phyloP scores from a whole-genome alignment of 768 basidiomycete species.

The Trametes elegans region DNA sequence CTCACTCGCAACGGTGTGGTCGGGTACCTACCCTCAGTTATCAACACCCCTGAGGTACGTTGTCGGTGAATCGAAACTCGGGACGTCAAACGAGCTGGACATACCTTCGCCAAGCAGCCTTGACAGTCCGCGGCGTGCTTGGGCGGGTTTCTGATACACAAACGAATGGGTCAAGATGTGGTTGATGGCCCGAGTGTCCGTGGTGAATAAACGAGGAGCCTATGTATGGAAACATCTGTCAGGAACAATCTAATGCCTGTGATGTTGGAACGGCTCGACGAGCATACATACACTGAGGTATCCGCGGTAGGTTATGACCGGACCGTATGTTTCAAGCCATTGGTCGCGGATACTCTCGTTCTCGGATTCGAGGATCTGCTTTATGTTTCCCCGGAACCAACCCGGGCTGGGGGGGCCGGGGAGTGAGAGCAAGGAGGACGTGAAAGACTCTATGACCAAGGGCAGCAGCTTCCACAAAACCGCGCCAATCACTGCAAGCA shows the following conservation, averaged over 20 bases:
- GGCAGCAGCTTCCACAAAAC: neutral
- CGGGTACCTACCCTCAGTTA: slow-evolving; percentile 35
- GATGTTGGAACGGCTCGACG: too few species aligned
- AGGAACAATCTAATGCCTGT: too few species aligned
- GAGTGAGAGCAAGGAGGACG: neutral
- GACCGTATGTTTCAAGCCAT: slow-evolving; percentile 1
- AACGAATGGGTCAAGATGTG: slow-evolving; percentile 62
- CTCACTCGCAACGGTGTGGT: too few species aligned
- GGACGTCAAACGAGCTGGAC: neutral
- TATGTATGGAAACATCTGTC: too few species aligned
- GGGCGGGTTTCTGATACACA: slow-evolving; percentile 56
- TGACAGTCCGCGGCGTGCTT: slow-evolving; percentile 36
- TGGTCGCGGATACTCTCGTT: neutral
- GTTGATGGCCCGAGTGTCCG: slow-evolving; percentile 61
- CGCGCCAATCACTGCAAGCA: neutral
- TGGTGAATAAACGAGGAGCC: slow-evolving; percentile 16
- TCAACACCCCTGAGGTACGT: slow-evolving; percentile 42
- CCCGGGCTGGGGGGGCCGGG: neutral
- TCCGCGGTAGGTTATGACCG: neutral
- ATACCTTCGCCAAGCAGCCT: slow-evolving; percentile 42
- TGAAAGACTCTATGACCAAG: neutral
- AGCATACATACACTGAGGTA: slow-evolving; percentile 6
- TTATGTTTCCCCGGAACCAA: slow-evolving; percentile 3
- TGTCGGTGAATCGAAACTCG: too few species aligned
- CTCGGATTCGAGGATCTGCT: neutral